Evolutionary conservation across 306 rosid species (phyloP).

Genomic region (Ormosia semicastrata): DNA sequence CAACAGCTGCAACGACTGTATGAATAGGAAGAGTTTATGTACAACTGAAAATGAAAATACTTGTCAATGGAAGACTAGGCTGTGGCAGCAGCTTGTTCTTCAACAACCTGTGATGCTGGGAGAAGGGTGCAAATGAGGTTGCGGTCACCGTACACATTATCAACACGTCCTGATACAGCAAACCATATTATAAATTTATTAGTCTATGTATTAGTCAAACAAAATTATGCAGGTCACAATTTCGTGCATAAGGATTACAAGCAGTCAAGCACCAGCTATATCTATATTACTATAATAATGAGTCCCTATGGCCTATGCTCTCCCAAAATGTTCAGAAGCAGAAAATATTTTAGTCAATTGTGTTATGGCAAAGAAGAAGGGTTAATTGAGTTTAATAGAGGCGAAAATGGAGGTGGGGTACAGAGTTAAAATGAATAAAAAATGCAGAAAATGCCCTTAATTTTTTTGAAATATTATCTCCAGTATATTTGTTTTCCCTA

Average conservation of each 20-base stretch:
- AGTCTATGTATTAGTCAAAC: constrained; percentile 13
- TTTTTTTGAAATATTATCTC: not conserved
- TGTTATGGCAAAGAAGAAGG: no score
- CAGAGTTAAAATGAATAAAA: no score
- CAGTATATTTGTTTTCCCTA: not conserved
- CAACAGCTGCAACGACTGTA: constrained; percentile 34
- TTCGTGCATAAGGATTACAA: not conserved
- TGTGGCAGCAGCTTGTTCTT: constrained; percentile 91
- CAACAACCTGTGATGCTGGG: constrained; percentile 65
- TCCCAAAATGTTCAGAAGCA: not conserved
- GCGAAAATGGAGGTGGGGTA: no score
- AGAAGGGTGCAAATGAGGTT: constrained; percentile 95
- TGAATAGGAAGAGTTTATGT: constrained; percentile 40
- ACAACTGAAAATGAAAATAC: constrained; percentile 34
- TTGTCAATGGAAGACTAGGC: constrained; percentile 48
- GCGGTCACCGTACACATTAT: constrained; percentile 94
- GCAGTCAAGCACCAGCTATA: not conserved
- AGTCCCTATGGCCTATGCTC: not conserved
- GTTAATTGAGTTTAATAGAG: no score
- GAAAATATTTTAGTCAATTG: no score
- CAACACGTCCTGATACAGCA: constrained; percentile 45
- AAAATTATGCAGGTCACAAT: not conserved
- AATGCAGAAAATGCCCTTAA: no score
- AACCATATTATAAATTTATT: not conserved
- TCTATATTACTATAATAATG: no score